A percentile compares a stretch with the other conserved stretches of the same genome.
Evolutionary conservation across 345 rosid species (phyloP).

Genomic region (Eucalyptus curtisii): DNA sequence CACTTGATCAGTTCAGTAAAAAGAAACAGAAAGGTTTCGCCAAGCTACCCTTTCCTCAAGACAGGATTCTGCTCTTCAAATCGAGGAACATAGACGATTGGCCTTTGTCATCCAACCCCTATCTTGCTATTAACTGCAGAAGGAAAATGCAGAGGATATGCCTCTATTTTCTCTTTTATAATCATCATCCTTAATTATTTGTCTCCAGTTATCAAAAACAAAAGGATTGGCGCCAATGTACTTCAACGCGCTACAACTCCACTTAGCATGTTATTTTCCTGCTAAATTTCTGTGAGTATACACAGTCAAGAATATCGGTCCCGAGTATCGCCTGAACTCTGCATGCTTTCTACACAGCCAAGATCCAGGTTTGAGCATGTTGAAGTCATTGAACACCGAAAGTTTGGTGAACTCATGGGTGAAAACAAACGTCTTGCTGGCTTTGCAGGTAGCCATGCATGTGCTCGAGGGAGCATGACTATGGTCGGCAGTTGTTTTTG

Average conservation of each 20-base stretch:
- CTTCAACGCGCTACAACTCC: neutral
- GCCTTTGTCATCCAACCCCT: neutral
- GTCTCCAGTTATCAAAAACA: neutral
- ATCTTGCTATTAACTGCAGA: neutral
- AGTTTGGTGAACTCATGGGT: neutral
- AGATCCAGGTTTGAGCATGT: neutral
- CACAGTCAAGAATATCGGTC: neutral
- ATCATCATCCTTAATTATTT: neutral
- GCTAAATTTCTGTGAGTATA: neutral
- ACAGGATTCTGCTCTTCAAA: neutral
- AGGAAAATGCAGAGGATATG: neutral
- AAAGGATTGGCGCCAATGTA: neutral
- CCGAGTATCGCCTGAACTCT: neutral
- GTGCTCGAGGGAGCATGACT: neutral
- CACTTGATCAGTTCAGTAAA: neutral
- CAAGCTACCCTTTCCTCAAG: neutral
- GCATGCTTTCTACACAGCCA: neutral
- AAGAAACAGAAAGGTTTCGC: neutral
- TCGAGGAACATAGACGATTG: neutral
- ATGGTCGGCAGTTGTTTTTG: neutral
- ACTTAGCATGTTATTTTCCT: neutral
- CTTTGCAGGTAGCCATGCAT: neutral
- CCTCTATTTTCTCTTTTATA: neutral
- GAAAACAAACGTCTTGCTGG: neutral
- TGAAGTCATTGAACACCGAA: neutral